phyloP scores from a whole-genome alignment of 2,329 filamentous ascomycete species.

The Aureobasidium namibiae region DNA sequence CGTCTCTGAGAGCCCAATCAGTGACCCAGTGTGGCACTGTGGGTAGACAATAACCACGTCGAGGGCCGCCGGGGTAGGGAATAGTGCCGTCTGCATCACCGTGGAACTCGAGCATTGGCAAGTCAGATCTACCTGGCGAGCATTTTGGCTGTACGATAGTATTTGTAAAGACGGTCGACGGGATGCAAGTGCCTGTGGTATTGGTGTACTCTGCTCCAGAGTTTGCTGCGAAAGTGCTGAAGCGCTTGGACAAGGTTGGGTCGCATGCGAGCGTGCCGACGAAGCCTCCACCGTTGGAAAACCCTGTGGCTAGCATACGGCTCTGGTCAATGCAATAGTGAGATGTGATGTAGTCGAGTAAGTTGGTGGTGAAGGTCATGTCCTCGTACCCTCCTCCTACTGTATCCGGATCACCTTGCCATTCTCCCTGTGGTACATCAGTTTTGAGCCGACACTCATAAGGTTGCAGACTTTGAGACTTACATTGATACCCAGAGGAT shows the following conservation, averaged over 20 bases:
- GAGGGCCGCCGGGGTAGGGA: constrained; percentile 26
- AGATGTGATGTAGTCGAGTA: constrained; percentile 28
- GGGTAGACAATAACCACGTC: constrained; percentile 11
- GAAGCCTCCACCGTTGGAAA: constrained; percentile 48
- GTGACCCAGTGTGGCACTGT: constrained; percentile 19
- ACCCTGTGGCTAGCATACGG: constrained; percentile 39
- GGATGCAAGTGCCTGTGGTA: constrained; percentile 14
- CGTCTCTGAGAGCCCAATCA: constrained; percentile 29
- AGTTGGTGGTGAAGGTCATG: constrained; percentile 33
- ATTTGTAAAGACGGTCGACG: constrained; percentile 18
- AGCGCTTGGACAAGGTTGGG: constrained; percentile 29
- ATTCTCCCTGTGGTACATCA: constrained; percentile 29
- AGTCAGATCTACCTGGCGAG: constrained; percentile 17
- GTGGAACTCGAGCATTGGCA: constrained; percentile 37
- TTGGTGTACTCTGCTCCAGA: constrained; percentile 38
- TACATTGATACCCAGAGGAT: constrained; percentile 38
- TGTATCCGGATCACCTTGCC: constrained; percentile 36
- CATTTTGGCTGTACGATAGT: constrained; percentile 18
- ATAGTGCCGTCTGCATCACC: constrained; percentile 33
- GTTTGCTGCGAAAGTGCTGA: constrained; percentile 43
- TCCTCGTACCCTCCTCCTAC: constrained; percentile 29
- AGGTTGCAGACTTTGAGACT: constrained; percentile 20
- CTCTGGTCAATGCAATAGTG: constrained; percentile 37
- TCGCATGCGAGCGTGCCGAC: constrained; percentile 42
- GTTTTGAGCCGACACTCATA: constrained; percentile 33